Base-by-base conservation (phyloP, 2,329 filamentous ascomycete species). In the Raffaelea arxii region DNA sequence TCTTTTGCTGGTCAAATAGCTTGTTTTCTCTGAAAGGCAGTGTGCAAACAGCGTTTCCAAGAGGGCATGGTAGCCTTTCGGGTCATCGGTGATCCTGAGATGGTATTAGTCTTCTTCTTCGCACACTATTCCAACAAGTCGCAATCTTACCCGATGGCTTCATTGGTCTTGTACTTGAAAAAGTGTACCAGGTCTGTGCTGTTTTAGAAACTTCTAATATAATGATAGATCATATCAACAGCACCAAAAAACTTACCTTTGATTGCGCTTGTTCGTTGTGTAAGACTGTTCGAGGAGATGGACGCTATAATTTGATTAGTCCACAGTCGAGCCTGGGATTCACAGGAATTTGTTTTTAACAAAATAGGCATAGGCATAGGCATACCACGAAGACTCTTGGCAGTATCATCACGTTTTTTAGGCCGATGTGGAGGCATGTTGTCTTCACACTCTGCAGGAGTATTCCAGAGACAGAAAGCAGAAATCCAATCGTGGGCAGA, bases 21-120 rank as follows among this genome's bases (percentile, higher is more conserved):
- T 60, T 10, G 79, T 70, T 59, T 86, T 88, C 55, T 95, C 89
- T 14, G 72, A 63, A 18, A 82, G 62, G 2, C 75, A 75, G 58
- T 74, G 82, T 46, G 76, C 74, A 58, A 96, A 95, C 3, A 97
- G 68, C 1, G 78, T 76, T 57, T 96, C 88, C 55, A 87, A 86
- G 38, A 96, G 80, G 49, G 77, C 76, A 58, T 92, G 84, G 54
- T 86, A 94, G n/a, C 77, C 76, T 59, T 84, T 86, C 59, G 94
- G 87, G 40, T 75, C 76, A 27, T 95, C 68, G 12, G 64, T 47
- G 25, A 39, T 48, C 47, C 50, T 56, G 30, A 3, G n/a, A 3
- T 27, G 23, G 10, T 21, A 40, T 48, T 11, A 50, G 50, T 16
- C 11, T 3, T 4, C 14, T 19, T 27, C 12, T n/a, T n/a, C n/a